These are phyloP conservation scores for Leucocoprinus leucothites DNA, from an alignment of 768 basidiomycete species.

Conservation along the genomic window DNA sequence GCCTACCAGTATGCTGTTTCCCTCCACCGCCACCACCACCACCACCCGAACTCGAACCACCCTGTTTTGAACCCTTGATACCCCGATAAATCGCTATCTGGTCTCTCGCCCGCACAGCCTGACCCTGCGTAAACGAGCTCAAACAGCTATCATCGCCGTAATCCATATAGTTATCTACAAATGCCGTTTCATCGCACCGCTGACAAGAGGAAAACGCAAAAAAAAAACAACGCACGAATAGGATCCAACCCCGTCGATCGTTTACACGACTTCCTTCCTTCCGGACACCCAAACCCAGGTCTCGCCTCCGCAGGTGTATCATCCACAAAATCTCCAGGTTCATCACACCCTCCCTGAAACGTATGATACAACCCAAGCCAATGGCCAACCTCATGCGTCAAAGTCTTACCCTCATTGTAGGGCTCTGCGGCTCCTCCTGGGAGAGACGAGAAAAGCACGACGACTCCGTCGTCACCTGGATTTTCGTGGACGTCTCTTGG, in stretches of 20 bases:
- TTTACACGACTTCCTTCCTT: conserved; percentile 21
- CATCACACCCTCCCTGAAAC: conserved; percentile 37
- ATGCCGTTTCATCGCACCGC: not conserved
- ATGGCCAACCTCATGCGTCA: conserved; percentile 44
- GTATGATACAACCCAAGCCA: conserved; percentile 48
- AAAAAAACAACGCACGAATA: conserved; percentile 15
- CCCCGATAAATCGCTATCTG: conserved; percentile 9
- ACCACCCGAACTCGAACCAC: not conserved
- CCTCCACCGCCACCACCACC: not conserved
- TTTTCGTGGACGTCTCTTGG: conserved; percentile 27
- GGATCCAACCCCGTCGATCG: conserved; percentile 12
- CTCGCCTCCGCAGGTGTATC: conserved; percentile 38
- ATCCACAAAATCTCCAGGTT: conserved; percentile 33
- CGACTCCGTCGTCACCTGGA: conserved; percentile 38
- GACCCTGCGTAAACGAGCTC: conserved; percentile 13
- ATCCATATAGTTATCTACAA: conserved; percentile 17
- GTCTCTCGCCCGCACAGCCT: conserved; percentile 6
- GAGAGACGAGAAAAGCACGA: conserved; percentile 25
- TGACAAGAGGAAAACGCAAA: not conserved
- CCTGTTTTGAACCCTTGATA: not conserved
- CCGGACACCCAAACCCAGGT: conserved; percentile 28
- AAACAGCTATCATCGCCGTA: conserved; percentile 14
- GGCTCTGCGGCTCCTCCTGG: conserved; percentile 29
- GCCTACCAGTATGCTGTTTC: not conserved
- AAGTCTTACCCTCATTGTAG: conserved; percentile 36